These are phyloP conservation scores for Pterocarpus santalinus DNA, from an alignment of 306 rosid genomes.

Conservation along the genomic window DNA sequence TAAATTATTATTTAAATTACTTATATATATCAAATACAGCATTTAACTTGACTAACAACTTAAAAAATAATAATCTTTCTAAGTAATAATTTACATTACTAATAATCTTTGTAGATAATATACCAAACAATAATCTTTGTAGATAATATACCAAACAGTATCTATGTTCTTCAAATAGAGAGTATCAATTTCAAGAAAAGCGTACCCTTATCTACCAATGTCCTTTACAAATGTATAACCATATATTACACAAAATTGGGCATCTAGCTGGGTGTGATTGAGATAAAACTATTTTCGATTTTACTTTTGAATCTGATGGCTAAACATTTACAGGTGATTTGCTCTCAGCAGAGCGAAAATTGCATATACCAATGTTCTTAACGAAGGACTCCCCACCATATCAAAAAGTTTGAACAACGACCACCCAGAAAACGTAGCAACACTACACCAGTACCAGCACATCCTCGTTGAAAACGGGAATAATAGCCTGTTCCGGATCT, in stretches of 20 bases:
- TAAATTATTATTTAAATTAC: too few relatives aligned
- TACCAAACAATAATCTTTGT: too few relatives aligned
- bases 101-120: too few relatives aligned
- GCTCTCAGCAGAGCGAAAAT: constrained; percentile 59
- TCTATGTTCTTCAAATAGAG: background rate
- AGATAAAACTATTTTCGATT: constrained; percentile 22
- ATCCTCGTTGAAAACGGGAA: constrained; percentile 44
- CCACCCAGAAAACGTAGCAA: constrained; percentile 52
- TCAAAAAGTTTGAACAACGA: constrained; percentile 46
- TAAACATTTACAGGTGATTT: constrained; percentile 67
- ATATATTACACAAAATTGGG: constrained; percentile 51
- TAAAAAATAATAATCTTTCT: too few relatives aligned
- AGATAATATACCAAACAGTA: too few relatives aligned
- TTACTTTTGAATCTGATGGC: constrained; percentile 52
- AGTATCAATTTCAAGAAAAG: background rate
- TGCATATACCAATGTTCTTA: constrained; percentile 48
- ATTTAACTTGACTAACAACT: too few relatives aligned
- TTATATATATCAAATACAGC: too few relatives aligned
- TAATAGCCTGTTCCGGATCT: constrained; percentile 45
- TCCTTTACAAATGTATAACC: background rate
- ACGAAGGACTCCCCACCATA: constrained; percentile 47
- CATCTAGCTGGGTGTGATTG: constrained; percentile 41
- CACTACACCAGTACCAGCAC: constrained; percentile 54
- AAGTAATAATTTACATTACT: too few relatives aligned
- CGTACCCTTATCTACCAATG: background rate